A percentile compares a stretch with the other conserved stretches of the same genome.
Conservation (phyloP, 768 basidiomycete genomes). For the Suillus clintonianus region DNA sequence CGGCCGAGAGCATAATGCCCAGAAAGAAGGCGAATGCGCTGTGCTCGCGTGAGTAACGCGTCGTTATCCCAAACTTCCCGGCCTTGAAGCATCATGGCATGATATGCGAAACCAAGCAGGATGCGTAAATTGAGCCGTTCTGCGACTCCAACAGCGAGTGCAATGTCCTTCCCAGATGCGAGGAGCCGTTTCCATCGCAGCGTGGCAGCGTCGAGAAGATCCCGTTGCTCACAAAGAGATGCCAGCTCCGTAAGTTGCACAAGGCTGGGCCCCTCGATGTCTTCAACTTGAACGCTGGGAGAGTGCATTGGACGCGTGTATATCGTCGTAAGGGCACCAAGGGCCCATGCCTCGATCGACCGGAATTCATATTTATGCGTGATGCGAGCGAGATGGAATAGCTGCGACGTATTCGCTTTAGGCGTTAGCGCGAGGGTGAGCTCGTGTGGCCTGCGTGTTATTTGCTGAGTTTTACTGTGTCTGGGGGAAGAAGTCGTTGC, state of each 20-base stretch:
- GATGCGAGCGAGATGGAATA: conserved; percentile 50
- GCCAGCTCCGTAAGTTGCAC: conserved; percentile 54
- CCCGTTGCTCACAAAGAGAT: conserved; percentile 47
- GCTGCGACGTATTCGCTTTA: conserved; percentile 44
- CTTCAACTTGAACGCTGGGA: conserved; percentile 23
- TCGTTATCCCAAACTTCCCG: conserved; percentile 51
- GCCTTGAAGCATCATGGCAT: conserved; percentile 53
- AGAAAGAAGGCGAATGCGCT: conserved; percentile 52
- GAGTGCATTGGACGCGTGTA: conserved; percentile 34
- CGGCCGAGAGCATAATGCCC: conserved; percentile 52
- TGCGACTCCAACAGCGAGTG: conserved; percentile 46
- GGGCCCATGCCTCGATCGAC: conserved; percentile 46
- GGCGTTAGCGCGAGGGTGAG: conserved; percentile 44
- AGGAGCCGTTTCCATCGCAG: conserved; percentile 51
- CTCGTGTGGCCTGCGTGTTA: conserved; percentile 42
- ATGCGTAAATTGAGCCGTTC: conserved; percentile 48
- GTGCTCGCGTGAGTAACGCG: conserved; percentile 44
- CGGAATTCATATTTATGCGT: conserved; percentile 51
- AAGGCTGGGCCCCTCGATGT: conserved; percentile 39
- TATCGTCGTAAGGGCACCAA: conserved; percentile 39
- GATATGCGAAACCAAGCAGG: conserved; percentile 52
- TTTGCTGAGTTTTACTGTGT: conserved; percentile 6
- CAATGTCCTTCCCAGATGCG: conserved; percentile 45
- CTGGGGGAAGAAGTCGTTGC: neutral
- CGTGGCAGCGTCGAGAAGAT: conserved; percentile 44